These are phyloP conservation scores for Beauveria asiatica DNA, from an alignment of 2,329 filamentous ascomycete species.

Conservation along the genomic window DNA sequence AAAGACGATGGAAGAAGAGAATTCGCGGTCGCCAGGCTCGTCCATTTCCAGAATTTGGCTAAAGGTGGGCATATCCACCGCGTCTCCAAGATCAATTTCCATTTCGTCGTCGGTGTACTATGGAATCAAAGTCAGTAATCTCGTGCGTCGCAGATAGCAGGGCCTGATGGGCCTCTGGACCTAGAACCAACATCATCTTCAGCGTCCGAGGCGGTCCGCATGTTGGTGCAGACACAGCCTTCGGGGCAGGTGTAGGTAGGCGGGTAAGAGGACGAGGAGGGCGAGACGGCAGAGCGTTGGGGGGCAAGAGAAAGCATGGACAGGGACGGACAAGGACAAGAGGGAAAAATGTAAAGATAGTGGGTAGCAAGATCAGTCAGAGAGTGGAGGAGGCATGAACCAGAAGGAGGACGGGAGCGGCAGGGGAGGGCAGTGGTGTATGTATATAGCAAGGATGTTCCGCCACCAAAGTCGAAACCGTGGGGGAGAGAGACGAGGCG, in stretches of 20 bases:
- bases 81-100: slow-evolving; percentile 57
- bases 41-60: slow-evolving; percentile 98
- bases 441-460: slow-evolving; percentile 8
- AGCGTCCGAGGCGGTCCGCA: not conserved
- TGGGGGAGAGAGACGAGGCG: slow-evolving; percentile 1
- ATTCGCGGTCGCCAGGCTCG: slow-evolving; percentile 77
- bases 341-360: not conserved
- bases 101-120: slow-evolving; percentile 28
- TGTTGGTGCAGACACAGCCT: not conserved
- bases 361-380: not conserved
- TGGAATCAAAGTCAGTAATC: not conserved
- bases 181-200: slow-evolving; percentile 9
- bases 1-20: slow-evolving; percentile 79
- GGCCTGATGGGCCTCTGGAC: not conserved
- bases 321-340: not conserved
- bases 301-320: slow-evolving; percentile 6
- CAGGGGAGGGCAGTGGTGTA: slow-evolving; percentile 1
- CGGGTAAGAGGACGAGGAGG: not conserved
- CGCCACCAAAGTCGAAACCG: slow-evolving; percentile 7
- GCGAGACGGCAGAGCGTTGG: not conserved
- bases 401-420: not conserved
- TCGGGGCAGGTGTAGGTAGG: not conserved
- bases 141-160: not conserved
- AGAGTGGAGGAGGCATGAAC: not conserved
- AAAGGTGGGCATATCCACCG: slow-evolving; percentile 74